Conservation (phyloP, 2,329 filamentous ascomycete genomes). For the Phialophora tarda region DNA sequence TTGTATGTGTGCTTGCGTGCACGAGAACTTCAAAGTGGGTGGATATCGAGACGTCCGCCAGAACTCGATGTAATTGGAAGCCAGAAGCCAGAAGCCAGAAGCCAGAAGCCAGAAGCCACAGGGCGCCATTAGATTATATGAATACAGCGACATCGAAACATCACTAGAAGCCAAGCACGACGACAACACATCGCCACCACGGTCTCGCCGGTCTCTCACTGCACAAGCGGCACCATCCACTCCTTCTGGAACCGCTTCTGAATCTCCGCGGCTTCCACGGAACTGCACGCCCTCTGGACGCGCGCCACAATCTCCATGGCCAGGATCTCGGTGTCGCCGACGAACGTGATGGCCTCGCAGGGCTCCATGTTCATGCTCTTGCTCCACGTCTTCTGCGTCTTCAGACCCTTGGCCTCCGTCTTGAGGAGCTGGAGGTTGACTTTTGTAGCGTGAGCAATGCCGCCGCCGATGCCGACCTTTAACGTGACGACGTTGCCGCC, state of each 20-base stretch:
- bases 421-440: not conserved
- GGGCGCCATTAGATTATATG: too few species aligned
- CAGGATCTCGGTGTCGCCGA: not conserved
- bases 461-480: slow-evolving; percentile 9
- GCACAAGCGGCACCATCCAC: slow-evolving; percentile 4
- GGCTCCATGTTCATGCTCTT: not conserved
- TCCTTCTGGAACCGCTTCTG: slow-evolving; percentile 4
- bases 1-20: too few species aligned
- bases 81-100: too few species aligned
- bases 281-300: not conserved
- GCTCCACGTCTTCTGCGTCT: slow-evolving; percentile 6
- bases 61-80: too few species aligned
- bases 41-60: too few species aligned
- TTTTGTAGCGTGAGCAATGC: not conserved
- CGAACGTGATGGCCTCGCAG: slow-evolving; percentile 4
- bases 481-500: slow-evolving; percentile 2
- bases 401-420: slow-evolving; percentile 3
- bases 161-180: too few species aligned
- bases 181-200: not conserved
- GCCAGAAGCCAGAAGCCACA: too few species aligned
- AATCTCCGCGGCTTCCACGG: not conserved
- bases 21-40: too few species aligned
- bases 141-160: too few species aligned
- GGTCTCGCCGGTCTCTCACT: not conserved
- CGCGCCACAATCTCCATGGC: slow-evolving; percentile 10